A percentile compares a stretch with the other conserved stretches of the same genome.
phyloP scores from a whole-genome alignment of 2,329 filamentous ascomycete genomes.

The Phaeosphaeria sp. region DNA sequence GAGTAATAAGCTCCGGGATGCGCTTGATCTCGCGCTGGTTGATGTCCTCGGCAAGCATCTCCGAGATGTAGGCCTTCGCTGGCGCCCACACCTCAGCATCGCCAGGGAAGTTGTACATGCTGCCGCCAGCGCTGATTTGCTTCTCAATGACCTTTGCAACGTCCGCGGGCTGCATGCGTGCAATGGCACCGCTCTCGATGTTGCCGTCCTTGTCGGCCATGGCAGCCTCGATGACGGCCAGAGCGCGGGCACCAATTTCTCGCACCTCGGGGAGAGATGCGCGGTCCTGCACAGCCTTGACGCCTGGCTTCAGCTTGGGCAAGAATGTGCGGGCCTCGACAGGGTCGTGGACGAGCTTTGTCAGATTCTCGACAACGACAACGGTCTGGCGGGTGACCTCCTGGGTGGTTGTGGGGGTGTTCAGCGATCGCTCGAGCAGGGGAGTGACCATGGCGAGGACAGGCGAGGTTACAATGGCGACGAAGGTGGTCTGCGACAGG shows the following conservation, averaged over 20 bases:
- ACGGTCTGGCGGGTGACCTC: constrained; percentile 95
- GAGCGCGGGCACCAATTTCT: constrained; percentile 81
- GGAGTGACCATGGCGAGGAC: constrained; percentile 94
- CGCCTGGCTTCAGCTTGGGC: constrained; percentile 91
- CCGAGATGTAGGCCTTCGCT: constrained; percentile 75
- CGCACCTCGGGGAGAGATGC: constrained; percentile 95
- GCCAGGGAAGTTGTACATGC: constrained; percentile 67
- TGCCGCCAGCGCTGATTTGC: constrained; percentile 74
- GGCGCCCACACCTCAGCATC: constrained; percentile 68
- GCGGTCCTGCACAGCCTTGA: constrained; percentile 84
- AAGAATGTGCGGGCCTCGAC: constrained; percentile 94
- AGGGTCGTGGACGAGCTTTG: constrained; percentile 95
- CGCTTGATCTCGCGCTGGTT: constrained; percentile 81
- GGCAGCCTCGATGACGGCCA: constrained; percentile 89
- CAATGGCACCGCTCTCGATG: constrained; percentile 62
- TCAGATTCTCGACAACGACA: constrained; percentile 96
- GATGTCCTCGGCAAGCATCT: constrained; percentile 86
- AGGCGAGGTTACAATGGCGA: constrained; percentile 92
- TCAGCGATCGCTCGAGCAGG: constrained; percentile 90
- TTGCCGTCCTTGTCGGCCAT: constrained; percentile 71
- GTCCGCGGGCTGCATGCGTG: constrained; percentile 74
- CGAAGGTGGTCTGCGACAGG: constrained; percentile 97
- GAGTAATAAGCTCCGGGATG: constrained; percentile 71
- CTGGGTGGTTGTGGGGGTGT: constrained; percentile 87
- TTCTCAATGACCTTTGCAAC: constrained; percentile 77